phyloP scores from a whole-genome alignment of 805 yeast genomes.

The Candida odintsovae region DNA sequence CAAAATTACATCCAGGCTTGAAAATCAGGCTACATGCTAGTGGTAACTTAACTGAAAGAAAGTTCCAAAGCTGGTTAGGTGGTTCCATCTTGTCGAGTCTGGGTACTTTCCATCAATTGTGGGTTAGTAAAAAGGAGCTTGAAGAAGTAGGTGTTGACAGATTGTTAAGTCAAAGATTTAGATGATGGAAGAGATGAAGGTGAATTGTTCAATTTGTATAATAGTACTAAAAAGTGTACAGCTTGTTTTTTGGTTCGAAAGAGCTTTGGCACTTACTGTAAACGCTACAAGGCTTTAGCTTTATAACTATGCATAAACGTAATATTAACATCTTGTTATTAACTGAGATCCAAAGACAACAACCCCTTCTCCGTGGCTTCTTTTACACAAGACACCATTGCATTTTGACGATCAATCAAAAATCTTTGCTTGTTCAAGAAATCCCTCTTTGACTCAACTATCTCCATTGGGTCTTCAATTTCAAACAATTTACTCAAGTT shows the following conservation, averaged over 20 bases:
- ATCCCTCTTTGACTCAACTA: conserved; percentile 30
- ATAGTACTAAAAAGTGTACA: background rate
- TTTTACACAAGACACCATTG: conserved; percentile 30
- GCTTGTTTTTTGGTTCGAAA: background rate
- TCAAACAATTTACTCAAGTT: conserved; percentile 56
- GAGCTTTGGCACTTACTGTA: no score
- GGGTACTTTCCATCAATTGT: conserved; percentile 91
- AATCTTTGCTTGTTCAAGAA: conserved; percentile 32
- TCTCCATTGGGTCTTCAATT: conserved; percentile 30
- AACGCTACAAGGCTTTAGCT: no score
- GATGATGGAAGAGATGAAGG: conserved; percentile 35
- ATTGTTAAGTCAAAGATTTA: conserved; percentile 73
- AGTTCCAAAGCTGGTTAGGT: conserved; percentile 85
- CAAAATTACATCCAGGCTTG: conserved; percentile 70
- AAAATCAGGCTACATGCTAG: conserved; percentile 79
- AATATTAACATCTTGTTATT: background rate
- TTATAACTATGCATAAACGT: background rate
- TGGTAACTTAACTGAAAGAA: conserved; percentile 73
- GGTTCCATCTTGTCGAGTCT: conserved; percentile 83
- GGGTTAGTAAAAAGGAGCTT: conserved; percentile 86
- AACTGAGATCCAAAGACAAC: background rate
- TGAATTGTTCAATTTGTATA: background rate
- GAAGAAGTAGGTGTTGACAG: conserved; percentile 86
- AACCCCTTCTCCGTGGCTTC: conserved; percentile 6
- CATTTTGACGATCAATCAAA: conserved; percentile 30